Evolutionary conservation across 371 early-diverging fungal genomes (phyloP).

Genomic region (Synchytrium microbalum): DNA sequence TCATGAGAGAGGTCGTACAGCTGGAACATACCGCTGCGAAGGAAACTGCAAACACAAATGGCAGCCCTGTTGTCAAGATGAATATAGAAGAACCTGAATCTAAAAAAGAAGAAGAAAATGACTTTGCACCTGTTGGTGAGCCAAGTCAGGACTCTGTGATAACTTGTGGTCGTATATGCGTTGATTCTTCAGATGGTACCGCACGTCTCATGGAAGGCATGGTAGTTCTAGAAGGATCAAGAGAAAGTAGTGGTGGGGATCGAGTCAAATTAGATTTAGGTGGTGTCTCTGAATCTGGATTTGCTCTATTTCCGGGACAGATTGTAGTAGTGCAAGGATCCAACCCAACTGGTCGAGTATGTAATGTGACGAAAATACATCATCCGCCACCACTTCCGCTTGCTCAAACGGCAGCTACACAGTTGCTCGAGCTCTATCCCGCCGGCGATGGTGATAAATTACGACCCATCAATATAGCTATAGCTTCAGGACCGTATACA

Average conservation of each 20-base stretch:
- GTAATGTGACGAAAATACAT: slow-evolving; percentile 21
- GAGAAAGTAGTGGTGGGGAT: slow-evolving; percentile 58
- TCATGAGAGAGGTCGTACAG: slow-evolving; percentile 39
- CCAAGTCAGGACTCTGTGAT: slow-evolving; percentile 45
- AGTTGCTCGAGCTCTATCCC: slow-evolving; percentile 20
- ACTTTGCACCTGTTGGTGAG: slow-evolving; percentile 54
- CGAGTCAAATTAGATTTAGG: slow-evolving; percentile 57
- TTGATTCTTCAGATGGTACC: slow-evolving; percentile 43
- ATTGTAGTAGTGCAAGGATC: slow-evolving; percentile 32
- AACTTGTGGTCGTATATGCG: slow-evolving; percentile 70
- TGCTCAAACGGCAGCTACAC: slow-evolving; percentile 14
- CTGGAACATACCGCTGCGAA: slow-evolving; percentile 22
- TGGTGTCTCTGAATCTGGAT: slow-evolving; percentile 4
- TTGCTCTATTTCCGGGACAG: slow-evolving; percentile 43
- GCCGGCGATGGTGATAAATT: slow-evolving; percentile 8
- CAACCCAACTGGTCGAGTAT: slow-evolving; percentile 27
- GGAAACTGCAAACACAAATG: background rate
- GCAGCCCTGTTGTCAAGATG: background rate
- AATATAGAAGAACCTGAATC: slow-evolving; percentile 8
- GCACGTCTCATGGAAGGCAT: slow-evolving; percentile 60
- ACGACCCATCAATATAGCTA: slow-evolving; percentile 52
- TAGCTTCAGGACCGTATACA: slow-evolving; percentile 82
- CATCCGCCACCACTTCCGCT: slow-evolving; percentile 20
- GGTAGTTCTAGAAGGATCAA: slow-evolving; percentile 67
- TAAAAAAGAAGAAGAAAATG: background rate